A percentile compares a stretch with the other conserved stretches of the same genome.
Conservation (phyloP, 805 yeast species). For the Metschnikowia sp. region DNA sequence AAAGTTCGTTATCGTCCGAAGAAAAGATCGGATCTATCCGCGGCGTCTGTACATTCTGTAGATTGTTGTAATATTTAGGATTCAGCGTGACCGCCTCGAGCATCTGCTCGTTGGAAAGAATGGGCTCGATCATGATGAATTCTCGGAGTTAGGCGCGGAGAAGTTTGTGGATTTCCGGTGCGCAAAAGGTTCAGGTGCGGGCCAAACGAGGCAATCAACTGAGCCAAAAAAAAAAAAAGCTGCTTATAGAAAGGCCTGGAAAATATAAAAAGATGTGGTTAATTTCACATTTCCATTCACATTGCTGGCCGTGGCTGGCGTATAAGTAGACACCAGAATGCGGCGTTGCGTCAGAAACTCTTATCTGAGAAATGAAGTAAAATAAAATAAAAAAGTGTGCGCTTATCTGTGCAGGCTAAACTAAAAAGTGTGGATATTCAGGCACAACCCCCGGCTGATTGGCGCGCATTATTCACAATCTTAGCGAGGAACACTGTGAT, state of each 20-base stretch:
- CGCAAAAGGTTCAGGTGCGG: too few relatives aligned
- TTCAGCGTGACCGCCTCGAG: constrained; percentile 25
- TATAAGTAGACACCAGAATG: background rate
- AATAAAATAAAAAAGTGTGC: background rate
- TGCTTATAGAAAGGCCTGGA: too few relatives aligned
- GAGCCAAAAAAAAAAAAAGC: too few relatives aligned
- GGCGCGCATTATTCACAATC: too few relatives aligned
- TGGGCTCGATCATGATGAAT: constrained; percentile 5
- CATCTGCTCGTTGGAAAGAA: constrained; percentile 21
- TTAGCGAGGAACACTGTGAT: too few relatives aligned
- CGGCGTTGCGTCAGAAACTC: background rate
- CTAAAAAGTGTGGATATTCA: too few relatives aligned
- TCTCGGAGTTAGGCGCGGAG: background rate
- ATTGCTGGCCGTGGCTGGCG: background rate
- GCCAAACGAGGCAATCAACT: too few relatives aligned
- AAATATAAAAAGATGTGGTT: background rate
- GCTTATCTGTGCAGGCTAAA: background rate
- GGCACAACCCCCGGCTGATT: too few relatives aligned
- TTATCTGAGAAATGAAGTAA: background rate
- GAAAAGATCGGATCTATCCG: constrained; percentile 17
- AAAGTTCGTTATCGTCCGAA: constrained; percentile 25
- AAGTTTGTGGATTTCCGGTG: background rate
- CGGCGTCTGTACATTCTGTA: constrained; percentile 28
- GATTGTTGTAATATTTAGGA: constrained; percentile 25
- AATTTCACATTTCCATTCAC: background rate